Base-by-base conservation (phyloP, 768 basidiomycete genomes). In the Serendipita sp. region DNA sequence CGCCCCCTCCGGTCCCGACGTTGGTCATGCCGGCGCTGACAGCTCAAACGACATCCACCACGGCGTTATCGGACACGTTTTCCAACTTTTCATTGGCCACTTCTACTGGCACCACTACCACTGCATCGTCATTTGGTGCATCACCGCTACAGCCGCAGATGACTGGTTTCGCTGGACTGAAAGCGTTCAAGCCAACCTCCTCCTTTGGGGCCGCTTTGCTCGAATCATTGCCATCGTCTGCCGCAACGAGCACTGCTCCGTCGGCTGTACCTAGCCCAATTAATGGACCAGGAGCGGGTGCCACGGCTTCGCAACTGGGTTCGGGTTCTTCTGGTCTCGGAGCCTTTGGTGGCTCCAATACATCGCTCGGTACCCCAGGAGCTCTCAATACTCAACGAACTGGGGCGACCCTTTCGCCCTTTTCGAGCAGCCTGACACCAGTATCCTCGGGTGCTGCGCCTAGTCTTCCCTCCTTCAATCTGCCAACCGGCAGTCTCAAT, bases 161-260 rank as follows among this genome's bases (percentile, higher is more conserved):
- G 38, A 82, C 81, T 0, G 81, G 81, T 3, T 75, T 75, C 65
- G 75, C 78, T 26, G 85, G 83, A 3, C 70, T 90, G 66, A 89
- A 86, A 69, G 81, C 86, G 3, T 92, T 92, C 77, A 89, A 90
- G 68, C 90, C 90, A 2, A 79, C 84, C 2, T 86, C 84, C 1
- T 84, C 81, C 43, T 92, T 92, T 69, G 90, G 90, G 31, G 83
- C 86, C 34, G 81, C 82, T 16, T 70, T 92, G 42, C 68, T 92
- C 64, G 86, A 86, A 60, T 79, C 82, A 2, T 72, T 92, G 26
- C 91, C 91, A 2, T 76, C 89, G 3, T 82, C 90, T 62, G 81
- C 86, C 11, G 82, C 80, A 34, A 82, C 84, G 4, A 58, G 33
- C n/a, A 31, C 53, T 58, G 45, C 45, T 5, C 31, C 64, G 11